Evolutionary conservation across 768 basidiomycete species (phyloP).

Genomic region (Xerocomellus chrysenteron): DNA sequence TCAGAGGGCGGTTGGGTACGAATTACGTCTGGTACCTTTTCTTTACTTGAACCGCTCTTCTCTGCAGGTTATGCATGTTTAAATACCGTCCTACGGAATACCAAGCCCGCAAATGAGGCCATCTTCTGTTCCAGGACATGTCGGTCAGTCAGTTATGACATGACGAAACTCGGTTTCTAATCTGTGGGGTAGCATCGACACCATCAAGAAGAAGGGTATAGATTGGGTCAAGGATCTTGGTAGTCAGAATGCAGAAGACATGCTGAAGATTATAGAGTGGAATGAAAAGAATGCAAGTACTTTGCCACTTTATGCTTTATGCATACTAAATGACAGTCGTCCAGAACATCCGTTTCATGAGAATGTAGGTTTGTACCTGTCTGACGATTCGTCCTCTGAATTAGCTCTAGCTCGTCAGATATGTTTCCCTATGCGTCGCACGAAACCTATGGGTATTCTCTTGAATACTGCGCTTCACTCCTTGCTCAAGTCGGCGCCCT

Average conservation of each 20-base stretch:
- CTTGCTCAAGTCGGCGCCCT: conserved; percentile 60
- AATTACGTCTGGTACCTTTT: not conserved
- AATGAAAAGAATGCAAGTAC: conserved; percentile 74
- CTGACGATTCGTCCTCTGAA: not conserved
- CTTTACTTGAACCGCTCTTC: not conserved
- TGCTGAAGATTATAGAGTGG: conserved; percentile 80
- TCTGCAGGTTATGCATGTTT: conserved; percentile 72
- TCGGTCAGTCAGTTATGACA: conserved; percentile 37
- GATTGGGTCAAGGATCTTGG: conserved; percentile 84
- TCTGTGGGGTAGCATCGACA: conserved; percentile 53
- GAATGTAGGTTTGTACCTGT: conserved; percentile 40
- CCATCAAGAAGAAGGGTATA: conserved; percentile 76
- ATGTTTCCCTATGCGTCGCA: conserved; percentile 95
- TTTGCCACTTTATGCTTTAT: not conserved
- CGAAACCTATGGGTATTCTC: conserved; percentile 71
- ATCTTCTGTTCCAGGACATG: conserved; percentile 78
- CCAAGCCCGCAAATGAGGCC: conserved; percentile 60
- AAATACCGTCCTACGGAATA: conserved; percentile 76
- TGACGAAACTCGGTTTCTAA: not conserved
- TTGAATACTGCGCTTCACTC: conserved; percentile 65
- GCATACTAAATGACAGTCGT: not conserved
- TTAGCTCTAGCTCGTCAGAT: conserved; percentile 60
- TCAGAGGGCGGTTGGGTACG: conserved; percentile 61
- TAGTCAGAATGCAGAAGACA: conserved; percentile 68
- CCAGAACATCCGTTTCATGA: conserved; percentile 79